Evolutionary conservation across 148 eudicot species (phyloP).

Genomic region (Rhododendron ovatum): DNA sequence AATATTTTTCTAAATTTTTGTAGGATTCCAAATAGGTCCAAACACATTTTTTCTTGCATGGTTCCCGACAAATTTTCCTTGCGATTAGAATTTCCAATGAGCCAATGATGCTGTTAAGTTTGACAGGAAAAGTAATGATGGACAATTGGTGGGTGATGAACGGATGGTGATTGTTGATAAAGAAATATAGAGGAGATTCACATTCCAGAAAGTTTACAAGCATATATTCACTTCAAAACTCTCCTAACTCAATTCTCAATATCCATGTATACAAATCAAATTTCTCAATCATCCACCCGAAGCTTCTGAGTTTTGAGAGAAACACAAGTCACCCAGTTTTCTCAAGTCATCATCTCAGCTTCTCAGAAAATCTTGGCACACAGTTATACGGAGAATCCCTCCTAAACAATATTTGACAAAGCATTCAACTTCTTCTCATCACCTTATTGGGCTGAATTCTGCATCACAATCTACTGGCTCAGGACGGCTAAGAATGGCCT

Average conservation of each 20-base stretch:
- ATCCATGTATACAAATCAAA: background rate
- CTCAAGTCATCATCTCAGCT: background rate
- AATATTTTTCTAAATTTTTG: too few relatives aligned
- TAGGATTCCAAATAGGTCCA: too few relatives aligned
- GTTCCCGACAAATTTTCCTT: too few relatives aligned
- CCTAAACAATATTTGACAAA: background rate
- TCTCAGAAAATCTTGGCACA: background rate
- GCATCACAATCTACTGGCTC: constrained; percentile 9
- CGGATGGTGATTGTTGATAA: background rate
- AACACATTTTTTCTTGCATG: too few relatives aligned
- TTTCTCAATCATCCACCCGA: background rate
- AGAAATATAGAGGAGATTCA: background rate
- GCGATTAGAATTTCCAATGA: background rate
- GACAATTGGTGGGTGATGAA: too few relatives aligned
- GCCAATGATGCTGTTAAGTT: background rate
- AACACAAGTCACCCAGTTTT: background rate
- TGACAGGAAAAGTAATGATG: background rate
- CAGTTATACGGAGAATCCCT: background rate
- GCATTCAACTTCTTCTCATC: background rate
- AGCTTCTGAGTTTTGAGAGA: background rate
- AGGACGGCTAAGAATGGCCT: constrained; percentile 31
- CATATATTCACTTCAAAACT: background rate
- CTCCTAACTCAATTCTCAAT: background rate
- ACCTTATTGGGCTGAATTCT: background rate
- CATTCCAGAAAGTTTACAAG: background rate